phyloP scores from a whole-genome alignment of 139 green algal species.

The Pleodorina starrii region DNA sequence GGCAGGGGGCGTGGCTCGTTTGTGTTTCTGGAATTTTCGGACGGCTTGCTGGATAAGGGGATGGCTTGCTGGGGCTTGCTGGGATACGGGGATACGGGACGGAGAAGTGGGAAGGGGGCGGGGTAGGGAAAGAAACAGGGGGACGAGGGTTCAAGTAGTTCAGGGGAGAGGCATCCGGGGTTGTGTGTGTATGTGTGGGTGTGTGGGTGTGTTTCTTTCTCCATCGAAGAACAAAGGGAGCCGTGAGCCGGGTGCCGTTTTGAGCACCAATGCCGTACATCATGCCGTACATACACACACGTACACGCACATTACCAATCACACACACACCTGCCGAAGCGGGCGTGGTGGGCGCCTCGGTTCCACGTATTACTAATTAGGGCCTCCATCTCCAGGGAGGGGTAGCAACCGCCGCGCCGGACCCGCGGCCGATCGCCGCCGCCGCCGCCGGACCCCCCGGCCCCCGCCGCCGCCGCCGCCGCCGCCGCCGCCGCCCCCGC shows the following conservation, averaged over 20 bases:
- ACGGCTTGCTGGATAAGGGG: not conserved
- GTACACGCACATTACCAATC: not conserved
- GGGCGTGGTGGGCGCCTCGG: constrained; percentile 36
- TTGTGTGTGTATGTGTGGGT: too few species aligned
- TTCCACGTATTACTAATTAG: constrained; percentile 29
- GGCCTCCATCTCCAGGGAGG: constrained; percentile 7
- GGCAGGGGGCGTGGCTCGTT: too few species aligned
- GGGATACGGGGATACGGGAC: not conserved
- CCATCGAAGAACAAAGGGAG: too few species aligned
- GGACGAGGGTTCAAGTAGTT: not conserved
- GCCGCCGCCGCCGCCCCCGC: not conserved
- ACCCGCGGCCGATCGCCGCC: not conserved
- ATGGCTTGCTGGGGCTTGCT: not conserved
- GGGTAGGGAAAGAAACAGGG: not conserved
- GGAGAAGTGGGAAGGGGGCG: not conserved
- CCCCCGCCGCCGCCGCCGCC: not conserved
- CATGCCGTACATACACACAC: not conserved
- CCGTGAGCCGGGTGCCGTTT: too few species aligned
- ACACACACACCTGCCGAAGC: constrained; percentile 21
- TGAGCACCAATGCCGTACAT: not conserved
- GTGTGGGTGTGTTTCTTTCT: too few species aligned
- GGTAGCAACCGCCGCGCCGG: not conserved
- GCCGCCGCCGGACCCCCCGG: not conserved
- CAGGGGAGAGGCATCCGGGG: too few species aligned
- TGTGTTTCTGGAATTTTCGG: too few species aligned